Evolutionary conservation across 2,329 filamentous ascomycete species (phyloP).

Genomic region (Aspergillus puulaauensis): DNA sequence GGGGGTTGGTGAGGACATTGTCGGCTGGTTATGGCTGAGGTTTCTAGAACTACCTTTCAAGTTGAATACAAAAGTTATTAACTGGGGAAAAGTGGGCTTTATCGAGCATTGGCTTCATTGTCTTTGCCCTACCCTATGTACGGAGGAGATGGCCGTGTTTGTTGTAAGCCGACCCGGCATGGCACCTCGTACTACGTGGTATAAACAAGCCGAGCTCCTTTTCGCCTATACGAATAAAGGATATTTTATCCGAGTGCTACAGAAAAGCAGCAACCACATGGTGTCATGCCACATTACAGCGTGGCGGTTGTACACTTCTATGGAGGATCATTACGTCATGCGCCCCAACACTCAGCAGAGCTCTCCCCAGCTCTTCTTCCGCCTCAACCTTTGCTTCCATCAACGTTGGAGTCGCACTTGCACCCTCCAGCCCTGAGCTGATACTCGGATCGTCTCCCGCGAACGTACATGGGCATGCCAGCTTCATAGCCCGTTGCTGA

Average conservation of each 20-base stretch:
- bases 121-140: too few species aligned
- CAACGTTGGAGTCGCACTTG: background rate
- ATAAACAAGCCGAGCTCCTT: too few species aligned
- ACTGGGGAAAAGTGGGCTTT: too few species aligned
- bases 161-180: too few species aligned
- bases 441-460: background rate
- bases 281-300: background rate
- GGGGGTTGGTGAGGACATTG: too few species aligned
- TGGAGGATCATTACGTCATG: background rate
- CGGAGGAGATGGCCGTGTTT: too few species aligned
- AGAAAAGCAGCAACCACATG: background rate
- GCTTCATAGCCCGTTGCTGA: background rate
- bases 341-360: background rate
- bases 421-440: background rate
- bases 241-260: background rate
- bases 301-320: background rate
- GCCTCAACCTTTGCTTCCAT: background rate
- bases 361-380: constrained; percentile 2
- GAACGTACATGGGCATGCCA: background rate
- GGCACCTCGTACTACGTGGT: too few species aligned
- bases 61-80: too few species aligned
- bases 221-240: background rate
- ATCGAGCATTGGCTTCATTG: too few species aligned
- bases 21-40: too few species aligned
- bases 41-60: too few species aligned